Evolutionary conservation across 768 basidiomycete species (phyloP).

Genomic region (Mycena galericulata): DNA sequence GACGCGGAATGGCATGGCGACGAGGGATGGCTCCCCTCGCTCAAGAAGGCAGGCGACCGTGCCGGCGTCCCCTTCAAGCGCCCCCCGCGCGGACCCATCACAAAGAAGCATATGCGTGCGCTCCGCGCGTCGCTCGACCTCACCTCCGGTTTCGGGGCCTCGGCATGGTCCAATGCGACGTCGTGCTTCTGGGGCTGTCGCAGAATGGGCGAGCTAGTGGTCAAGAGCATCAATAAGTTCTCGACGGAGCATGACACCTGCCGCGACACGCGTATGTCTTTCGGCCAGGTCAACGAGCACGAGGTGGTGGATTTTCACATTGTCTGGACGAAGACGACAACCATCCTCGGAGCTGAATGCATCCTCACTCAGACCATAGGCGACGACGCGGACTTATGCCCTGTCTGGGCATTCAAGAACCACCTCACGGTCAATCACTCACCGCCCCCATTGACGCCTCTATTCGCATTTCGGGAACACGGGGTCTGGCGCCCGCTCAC

Average conservation of each 20-base stretch:
- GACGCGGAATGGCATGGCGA: no score
- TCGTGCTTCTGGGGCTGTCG: background rate
- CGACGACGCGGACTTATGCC: background rate
- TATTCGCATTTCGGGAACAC: background rate
- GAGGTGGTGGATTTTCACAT: background rate
- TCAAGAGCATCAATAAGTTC: background rate
- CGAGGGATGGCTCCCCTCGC: background rate
- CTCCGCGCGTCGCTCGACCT: background rate
- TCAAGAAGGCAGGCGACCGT: constrained; percentile 2
- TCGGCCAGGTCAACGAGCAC: background rate
- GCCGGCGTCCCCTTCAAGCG: constrained; percentile 5
- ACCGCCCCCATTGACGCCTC: background rate
- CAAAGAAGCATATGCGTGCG: background rate
- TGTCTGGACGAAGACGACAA: background rate
- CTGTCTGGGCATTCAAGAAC: background rate
- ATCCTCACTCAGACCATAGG: background rate
- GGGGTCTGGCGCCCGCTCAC: background rate
- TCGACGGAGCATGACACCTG: background rate
- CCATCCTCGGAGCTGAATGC: no score
- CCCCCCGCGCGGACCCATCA: constrained; percentile 10
- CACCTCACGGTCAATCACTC: background rate
- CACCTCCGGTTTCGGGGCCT: background rate
- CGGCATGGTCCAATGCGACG: background rate
- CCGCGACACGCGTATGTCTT: background rate
- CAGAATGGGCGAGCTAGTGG: background rate